Evolutionary conservation across 169 alveolate species (phyloP).

Genomic region (Hepatocystis sp.): DNA sequence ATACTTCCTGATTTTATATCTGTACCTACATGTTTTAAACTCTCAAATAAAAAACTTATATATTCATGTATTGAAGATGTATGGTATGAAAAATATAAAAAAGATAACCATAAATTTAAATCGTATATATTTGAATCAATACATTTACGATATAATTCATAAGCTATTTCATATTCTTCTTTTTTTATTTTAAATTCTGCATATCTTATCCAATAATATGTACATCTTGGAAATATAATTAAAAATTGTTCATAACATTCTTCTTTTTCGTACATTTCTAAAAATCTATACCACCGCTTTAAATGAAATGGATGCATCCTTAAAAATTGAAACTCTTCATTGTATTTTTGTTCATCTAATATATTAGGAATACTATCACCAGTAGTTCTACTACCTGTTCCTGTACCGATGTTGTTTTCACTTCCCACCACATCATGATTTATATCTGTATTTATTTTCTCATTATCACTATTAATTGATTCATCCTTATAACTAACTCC

Average conservation of each 20-base stretch:
- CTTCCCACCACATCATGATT: too few species aligned
- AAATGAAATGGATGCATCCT: constrained; percentile 32
- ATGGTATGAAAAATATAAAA: constrained; percentile 81
- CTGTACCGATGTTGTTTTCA: neutral
- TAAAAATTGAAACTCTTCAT: constrained; percentile 52
- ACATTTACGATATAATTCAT: constrained; percentile 58
- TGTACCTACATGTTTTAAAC: constrained; percentile 78
- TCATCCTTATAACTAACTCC: too few species aligned
- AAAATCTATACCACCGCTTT: constrained; percentile 36
- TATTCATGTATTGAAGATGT: constrained; percentile 86
- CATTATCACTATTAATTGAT: too few species aligned
- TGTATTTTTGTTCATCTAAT: constrained; percentile 7
- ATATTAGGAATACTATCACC: neutral
- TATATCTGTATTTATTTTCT: too few species aligned
- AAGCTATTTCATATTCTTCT: constrained; percentile 58
- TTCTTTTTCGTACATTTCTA: constrained; percentile 53
- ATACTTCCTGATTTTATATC: constrained; percentile 82
- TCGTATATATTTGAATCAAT: constrained; percentile 69
- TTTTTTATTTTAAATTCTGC: constrained; percentile 72
- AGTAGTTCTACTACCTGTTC: neutral
- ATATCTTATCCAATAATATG: constrained; percentile 58
- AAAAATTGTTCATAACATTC: constrained; percentile 58
- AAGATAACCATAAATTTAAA: constrained; percentile 52
- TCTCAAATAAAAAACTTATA: constrained; percentile 79
- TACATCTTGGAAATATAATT: constrained; percentile 55